Evolutionary conservation across 2,329 filamentous ascomycete species (phyloP).

Genomic region (Elsinoe fawcettii): DNA sequence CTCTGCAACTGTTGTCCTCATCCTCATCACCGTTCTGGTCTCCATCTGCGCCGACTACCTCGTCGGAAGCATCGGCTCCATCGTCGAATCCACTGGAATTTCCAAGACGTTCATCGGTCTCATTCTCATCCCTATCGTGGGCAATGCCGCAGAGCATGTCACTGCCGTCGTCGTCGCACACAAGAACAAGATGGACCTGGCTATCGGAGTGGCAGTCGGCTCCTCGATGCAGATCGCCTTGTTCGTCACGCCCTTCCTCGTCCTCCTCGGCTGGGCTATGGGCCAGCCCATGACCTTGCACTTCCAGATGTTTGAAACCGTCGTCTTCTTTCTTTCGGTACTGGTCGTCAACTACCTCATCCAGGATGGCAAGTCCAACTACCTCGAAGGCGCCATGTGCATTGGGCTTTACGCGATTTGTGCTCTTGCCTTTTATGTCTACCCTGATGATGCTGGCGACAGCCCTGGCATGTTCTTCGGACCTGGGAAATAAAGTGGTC

Average conservation of each 20-base stretch:
- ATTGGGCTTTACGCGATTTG: slow-evolving; percentile 52
- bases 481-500: not conserved
- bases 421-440: slow-evolving; percentile 53
- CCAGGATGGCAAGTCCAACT: slow-evolving; percentile 77
- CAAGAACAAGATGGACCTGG: slow-evolving; percentile 62
- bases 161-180: slow-evolving; percentile 54
- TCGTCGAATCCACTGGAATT: slow-evolving; percentile 45
- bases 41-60: slow-evolving; percentile 48
- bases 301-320: slow-evolving; percentile 83
- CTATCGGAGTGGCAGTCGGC: slow-evolving; percentile 59
- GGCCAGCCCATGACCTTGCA: slow-evolving; percentile 57
- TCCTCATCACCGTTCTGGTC: slow-evolving; percentile 43
- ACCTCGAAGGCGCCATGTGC: slow-evolving; percentile 67
- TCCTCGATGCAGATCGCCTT: slow-evolving; percentile 56
- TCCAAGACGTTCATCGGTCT: slow-evolving; percentile 51
- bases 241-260: slow-evolving; percentile 51
- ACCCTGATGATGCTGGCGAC: slow-evolving; percentile 44
- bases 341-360: slow-evolving; percentile 86
- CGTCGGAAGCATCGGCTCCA: slow-evolving; percentile 47
- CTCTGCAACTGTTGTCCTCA: slow-evolving; percentile 38
- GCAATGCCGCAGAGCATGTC: slow-evolving; percentile 59
- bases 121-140: slow-evolving; percentile 52
- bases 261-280: slow-evolving; percentile 50
- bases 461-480: slow-evolving; percentile 1
- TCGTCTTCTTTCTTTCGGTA: slow-evolving; percentile 74